These are phyloP conservation scores for Malus hybrid DNA, from an alignment of 331 rosid species.

Conservation along the genomic window DNA sequence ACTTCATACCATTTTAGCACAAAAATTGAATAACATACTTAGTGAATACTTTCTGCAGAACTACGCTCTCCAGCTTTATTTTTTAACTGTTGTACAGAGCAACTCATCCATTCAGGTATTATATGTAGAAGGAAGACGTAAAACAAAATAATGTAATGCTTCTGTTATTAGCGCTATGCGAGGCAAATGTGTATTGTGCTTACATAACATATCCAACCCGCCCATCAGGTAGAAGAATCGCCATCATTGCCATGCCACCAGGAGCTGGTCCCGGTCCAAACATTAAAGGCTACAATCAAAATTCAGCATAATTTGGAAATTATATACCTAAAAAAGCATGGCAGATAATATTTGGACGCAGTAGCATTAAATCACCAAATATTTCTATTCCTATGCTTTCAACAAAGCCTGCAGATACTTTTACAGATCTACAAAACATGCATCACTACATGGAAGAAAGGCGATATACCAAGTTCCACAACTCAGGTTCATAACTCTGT, in stretches of 20 bases:
- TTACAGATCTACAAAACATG: not conserved
- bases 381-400: not conserved
- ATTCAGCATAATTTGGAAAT: not conserved
- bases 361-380: not conserved
- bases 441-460: not conserved
- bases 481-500: not conserved
- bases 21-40: not conserved
- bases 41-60: not conserved
- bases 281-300: constrained; percentile 59
- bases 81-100: not conserved
- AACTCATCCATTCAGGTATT: too few species aligned
- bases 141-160: not conserved
- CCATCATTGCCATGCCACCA: constrained; percentile 94
- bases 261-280: constrained; percentile 83
- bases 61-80: not conserved
- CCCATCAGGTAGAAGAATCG: constrained; percentile 95
- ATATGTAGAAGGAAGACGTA: constrained; percentile 1
- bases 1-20: not conserved
- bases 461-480: not conserved
- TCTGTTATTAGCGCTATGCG: not conserved
- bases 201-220: constrained; percentile 95
- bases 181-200: constrained; percentile 27
- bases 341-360: not conserved
- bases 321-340: not conserved
- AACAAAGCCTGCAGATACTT: not conserved